These are phyloP conservation scores for Hemisphaericaspora xylanilytica DNA, from an alignment of 1,139 yeast species.

Conservation along the genomic window DNA sequence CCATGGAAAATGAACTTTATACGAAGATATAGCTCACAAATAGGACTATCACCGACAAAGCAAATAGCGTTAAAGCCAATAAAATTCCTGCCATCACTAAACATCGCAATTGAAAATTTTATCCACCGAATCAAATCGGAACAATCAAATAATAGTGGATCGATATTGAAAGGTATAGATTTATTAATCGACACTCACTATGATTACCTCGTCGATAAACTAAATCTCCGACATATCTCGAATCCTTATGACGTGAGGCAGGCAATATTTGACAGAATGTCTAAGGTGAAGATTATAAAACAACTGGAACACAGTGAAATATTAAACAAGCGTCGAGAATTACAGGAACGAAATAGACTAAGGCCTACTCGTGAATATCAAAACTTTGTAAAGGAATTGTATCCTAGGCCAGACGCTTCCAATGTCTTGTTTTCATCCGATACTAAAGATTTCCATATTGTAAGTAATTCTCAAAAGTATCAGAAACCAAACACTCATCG, in stretches of 20 bases:
- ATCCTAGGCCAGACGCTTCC: slow-evolving; percentile 24
- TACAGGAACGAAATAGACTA: not conserved
- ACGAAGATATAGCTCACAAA: slow-evolving; percentile 1
- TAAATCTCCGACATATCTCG: slow-evolving; percentile 6
- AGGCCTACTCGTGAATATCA: slow-evolving; percentile 8
- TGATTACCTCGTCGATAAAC: slow-evolving; percentile 9
- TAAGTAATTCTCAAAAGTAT: slow-evolving; percentile 16
- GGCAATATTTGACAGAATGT: slow-evolving; percentile 12
- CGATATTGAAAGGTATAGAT: slow-evolving; percentile 14
- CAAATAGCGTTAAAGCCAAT: not conserved
- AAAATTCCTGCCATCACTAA: not conserved
- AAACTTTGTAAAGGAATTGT: slow-evolving; percentile 33
- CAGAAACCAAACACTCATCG: slow-evolving; percentile 23
- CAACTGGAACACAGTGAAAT: not conserved
- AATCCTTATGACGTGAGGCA: slow-evolving; percentile 10
- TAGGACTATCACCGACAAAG: not conserved
- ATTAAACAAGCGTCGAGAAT: not conserved
- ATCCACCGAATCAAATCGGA: slow-evolving; percentile 2
- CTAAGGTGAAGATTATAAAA: not conserved
- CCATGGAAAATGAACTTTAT: not conserved
- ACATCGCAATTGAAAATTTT: slow-evolving; percentile 1
- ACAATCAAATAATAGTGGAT: slow-evolving; percentile 10
- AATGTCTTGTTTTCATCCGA: slow-evolving; percentile 8
- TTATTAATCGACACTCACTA: slow-evolving; percentile 15
- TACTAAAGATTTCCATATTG: slow-evolving; percentile 10